A percentile compares a stretch with the other conserved stretches of the same genome.
phyloP scores from a whole-genome alignment of 441 rosid genomes.

The Metrosideros polymorpha region DNA sequence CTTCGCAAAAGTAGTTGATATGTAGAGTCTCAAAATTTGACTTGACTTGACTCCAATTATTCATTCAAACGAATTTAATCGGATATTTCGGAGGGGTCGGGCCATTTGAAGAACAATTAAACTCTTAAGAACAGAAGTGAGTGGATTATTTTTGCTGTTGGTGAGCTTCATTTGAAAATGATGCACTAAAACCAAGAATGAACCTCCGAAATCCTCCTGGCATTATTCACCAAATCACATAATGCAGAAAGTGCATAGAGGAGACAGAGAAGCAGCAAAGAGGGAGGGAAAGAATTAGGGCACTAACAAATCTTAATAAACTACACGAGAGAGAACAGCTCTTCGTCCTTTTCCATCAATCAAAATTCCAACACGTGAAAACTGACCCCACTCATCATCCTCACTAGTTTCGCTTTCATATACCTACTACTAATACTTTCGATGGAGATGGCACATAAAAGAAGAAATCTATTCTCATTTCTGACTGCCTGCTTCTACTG shows the following conservation, averaged over 20 bases:
- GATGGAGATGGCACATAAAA: background rate
- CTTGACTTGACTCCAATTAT: background rate
- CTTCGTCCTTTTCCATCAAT: background rate
- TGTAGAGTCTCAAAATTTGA: background rate
- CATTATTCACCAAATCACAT: background rate
- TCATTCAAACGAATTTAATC: background rate
- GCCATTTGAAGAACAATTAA: background rate
- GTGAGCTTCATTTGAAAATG: background rate
- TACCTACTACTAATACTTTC: background rate
- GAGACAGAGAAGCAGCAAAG: background rate
- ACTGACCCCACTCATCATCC: background rate
- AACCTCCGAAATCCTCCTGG: background rate
- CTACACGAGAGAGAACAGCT: background rate
- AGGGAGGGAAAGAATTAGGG: background rate
- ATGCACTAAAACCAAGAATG: background rate
- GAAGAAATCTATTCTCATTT: slow-evolving; percentile 31
- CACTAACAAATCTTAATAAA: background rate
- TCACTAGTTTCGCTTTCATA: background rate
- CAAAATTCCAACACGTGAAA: background rate
- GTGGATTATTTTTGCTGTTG: background rate
- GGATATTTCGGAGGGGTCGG: too few species aligned
- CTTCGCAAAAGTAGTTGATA: background rate
- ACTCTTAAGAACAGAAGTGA: background rate
- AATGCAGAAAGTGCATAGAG: background rate
- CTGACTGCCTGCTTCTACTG: slow-evolving; percentile 44